These are phyloP conservation scores for Wallemia ichthyophaga DNA, from an alignment of 1,284 basidiomycete genomes.

Conservation along the genomic window DNA sequence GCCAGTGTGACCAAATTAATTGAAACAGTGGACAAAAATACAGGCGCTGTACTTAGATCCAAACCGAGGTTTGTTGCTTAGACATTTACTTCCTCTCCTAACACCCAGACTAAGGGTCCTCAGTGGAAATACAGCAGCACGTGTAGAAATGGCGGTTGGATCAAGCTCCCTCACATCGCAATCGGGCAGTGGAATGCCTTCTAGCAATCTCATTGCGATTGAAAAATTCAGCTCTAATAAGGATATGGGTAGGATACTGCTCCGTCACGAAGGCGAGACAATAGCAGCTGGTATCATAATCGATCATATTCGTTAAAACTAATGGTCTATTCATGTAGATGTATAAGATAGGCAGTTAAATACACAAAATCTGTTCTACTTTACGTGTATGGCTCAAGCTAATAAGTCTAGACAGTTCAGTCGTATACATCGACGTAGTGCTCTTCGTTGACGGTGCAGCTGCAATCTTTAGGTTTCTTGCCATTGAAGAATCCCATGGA, in stretches of 20 bases:
- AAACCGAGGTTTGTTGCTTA: conserved; percentile 37
- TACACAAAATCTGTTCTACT: too few relatives aligned
- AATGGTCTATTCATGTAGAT: too few relatives aligned
- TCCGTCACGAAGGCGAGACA: conserved; percentile 70
- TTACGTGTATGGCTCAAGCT: too few relatives aligned
- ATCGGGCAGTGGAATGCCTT: conserved; percentile 15
- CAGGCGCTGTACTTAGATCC: conserved; percentile 39
- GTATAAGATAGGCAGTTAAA: too few relatives aligned
- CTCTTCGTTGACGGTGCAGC: not conserved
- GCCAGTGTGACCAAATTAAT: conserved; percentile 55
- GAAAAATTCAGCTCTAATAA: conserved; percentile 74
- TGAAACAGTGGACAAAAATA: conserved; percentile 40
- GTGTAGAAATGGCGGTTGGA: conserved; percentile 50
- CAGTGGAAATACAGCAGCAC: conserved; percentile 48
- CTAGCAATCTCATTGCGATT: conserved; percentile 32
- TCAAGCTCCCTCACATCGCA: conserved; percentile 21
- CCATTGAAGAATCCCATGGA: not conserved
- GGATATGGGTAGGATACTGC: conserved; percentile 75
- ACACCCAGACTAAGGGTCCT: conserved; percentile 29
- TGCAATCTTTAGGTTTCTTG: not conserved
- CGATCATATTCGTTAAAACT: conserved; percentile 4
- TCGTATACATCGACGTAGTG: not conserved
- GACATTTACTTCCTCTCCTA: conserved; percentile 2
- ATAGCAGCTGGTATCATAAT: conserved; percentile 46
- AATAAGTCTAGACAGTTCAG: not conserved